These are phyloP conservation scores for Panellus pusillus DNA, from an alignment of 768 basidiomycete genomes.

Conservation along the genomic window DNA sequence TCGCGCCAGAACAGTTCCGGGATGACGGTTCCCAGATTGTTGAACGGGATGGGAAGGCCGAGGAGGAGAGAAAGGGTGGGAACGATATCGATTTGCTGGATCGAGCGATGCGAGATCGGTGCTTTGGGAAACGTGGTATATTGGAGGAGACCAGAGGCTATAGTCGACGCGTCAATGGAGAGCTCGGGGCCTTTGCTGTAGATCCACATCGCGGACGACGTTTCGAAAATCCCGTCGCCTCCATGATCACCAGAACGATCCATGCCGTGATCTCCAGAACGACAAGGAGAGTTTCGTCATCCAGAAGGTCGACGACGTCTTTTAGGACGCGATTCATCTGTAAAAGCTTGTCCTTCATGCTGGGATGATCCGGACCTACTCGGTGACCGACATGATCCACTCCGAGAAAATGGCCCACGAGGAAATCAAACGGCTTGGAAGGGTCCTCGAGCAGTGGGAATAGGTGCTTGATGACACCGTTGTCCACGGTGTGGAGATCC, in stretches of 20 bases:
- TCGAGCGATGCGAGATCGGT: constrained; percentile 51
- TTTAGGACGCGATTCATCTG: constrained; percentile 86
- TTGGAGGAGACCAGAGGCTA: constrained; percentile 55
- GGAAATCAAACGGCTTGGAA: constrained; percentile 71
- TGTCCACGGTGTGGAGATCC: constrained; percentile 93
- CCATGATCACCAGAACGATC: constrained; percentile 93
- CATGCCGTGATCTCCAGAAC: constrained; percentile 97
- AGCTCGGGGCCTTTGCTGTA: constrained; percentile 77
- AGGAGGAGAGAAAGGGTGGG: constrained; percentile 87
- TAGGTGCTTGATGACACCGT: constrained; percentile 82
- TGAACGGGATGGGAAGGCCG: constrained; percentile 92
- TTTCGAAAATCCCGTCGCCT: constrained; percentile 84
- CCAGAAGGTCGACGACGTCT: constrained; percentile 69
- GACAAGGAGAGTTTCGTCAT: constrained; percentile 88
- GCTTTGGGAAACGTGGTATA: constrained; percentile 63
- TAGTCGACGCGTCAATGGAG: constrained; percentile 30
- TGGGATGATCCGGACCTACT: constrained; percentile 84
- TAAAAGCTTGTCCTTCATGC: constrained; percentile 80
- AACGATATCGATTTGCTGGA: constrained; percentile 93
- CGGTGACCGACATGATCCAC: constrained; percentile 97
- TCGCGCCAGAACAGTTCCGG: constrained; percentile 85
- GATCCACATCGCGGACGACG: constrained; percentile 85
- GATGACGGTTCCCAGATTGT: constrained; percentile 89
- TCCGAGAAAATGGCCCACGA: constrained; percentile 92
- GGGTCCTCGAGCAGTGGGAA: constrained; percentile 69